These are phyloP conservation scores for Zasmidium angulare DNA, from an alignment of 2,329 filamentous ascomycete genomes.

Conservation along the genomic window DNA sequence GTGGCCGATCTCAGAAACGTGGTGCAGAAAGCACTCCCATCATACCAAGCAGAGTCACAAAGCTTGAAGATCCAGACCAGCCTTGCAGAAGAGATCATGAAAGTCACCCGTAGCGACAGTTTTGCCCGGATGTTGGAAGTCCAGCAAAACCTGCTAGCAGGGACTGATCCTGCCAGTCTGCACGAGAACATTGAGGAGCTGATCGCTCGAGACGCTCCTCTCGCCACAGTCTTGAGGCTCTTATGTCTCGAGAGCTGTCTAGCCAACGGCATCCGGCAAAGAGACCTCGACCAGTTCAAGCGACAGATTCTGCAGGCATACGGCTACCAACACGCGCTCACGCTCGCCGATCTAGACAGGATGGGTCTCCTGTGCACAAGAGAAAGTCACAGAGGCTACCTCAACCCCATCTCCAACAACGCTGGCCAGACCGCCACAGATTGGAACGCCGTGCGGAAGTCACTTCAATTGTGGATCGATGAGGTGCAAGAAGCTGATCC, in stretches of 20 bases:
- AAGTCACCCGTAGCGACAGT: constrained; percentile 82
- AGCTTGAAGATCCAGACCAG: constrained; percentile 90
- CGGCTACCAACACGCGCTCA: constrained; percentile 90
- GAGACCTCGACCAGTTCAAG: constrained; percentile 87
- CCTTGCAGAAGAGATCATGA: constrained; percentile 92
- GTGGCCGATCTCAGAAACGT: constrained; percentile 91
- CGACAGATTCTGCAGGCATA: constrained; percentile 87
- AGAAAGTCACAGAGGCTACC: constrained; percentile 69
- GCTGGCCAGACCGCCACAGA: constrained; percentile 59
- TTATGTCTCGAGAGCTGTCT: constrained; percentile 91
- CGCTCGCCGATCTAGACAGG: constrained; percentile 83
- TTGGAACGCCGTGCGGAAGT: constrained; percentile 83
- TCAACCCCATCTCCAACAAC: constrained; percentile 71
- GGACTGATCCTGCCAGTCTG: constrained; percentile 82
- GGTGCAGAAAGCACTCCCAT: constrained; percentile 87
- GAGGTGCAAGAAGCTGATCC: constrained; percentile 95
- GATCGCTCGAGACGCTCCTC: constrained; percentile 80
- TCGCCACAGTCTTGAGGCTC: constrained; percentile 78
- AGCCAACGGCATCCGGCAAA: constrained; percentile 80
- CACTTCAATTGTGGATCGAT: constrained; percentile 85
- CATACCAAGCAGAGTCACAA: constrained; percentile 89
- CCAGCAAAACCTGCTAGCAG: constrained; percentile 91
- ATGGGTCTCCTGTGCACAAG: constrained; percentile 80
- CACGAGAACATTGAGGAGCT: constrained; percentile 91
- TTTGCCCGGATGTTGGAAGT: constrained; percentile 89